Percentiles rank a stretch among this genome's conserved stretches.
Evolutionary conservation across 2,329 filamentous ascomycete species (phyloP).

Genomic region (Raffaelea ambrosiae): DNA sequence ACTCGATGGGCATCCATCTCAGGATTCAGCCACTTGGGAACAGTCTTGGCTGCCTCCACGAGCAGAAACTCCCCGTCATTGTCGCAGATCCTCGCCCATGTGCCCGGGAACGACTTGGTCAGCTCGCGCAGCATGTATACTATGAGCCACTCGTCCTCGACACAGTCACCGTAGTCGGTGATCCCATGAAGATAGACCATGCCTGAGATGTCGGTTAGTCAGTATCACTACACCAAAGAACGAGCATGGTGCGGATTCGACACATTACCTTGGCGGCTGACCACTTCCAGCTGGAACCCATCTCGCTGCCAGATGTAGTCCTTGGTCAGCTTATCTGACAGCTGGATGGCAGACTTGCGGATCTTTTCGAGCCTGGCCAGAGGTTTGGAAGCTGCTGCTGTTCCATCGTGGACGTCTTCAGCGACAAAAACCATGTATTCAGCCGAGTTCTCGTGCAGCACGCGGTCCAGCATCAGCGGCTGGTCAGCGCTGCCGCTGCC

Average conservation of each 20-base stretch:
- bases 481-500: background rate
- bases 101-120: conserved; percentile 59
- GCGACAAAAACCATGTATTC: conserved; percentile 76
- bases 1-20: conserved; percentile 81
- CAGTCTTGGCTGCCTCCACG: conserved; percentile 80
- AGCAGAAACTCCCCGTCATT: conserved; percentile 92
- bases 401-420: conserved; percentile 39
- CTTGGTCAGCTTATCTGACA: conserved; percentile 58
- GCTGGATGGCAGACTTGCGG: conserved; percentile 56
- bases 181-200: conserved; percentile 61
- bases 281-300: conserved; percentile 61
- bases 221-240: background rate
- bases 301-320: conserved; percentile 96
- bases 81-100: conserved; percentile 80
- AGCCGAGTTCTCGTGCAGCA: conserved; percentile 71
- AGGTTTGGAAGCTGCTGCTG: conserved; percentile 41
- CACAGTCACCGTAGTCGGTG: conserved; percentile 86
- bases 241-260: no score
- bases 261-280: conserved; percentile 45
- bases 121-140: conserved; percentile 82
- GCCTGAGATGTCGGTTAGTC: conserved; percentile 22
- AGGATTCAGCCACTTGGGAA: conserved; percentile 86
- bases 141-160: conserved; percentile 96
- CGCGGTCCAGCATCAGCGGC: background rate
- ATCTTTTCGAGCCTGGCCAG: conserved; percentile 61